phyloP scores from a whole-genome alignment of 208 protist species.

The Lotmaria passim region DNA sequence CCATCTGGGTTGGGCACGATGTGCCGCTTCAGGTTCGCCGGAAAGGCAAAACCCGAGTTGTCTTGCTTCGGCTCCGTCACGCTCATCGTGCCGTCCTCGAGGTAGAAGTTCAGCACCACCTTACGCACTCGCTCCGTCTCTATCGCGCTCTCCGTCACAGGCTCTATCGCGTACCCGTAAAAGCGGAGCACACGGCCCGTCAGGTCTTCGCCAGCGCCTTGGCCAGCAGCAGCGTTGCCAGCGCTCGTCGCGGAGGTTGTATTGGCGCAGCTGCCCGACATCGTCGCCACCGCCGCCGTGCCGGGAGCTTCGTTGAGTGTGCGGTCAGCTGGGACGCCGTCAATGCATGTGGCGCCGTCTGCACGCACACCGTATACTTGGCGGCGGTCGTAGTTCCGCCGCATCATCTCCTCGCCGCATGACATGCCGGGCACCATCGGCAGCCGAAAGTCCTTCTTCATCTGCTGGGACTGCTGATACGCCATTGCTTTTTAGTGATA shows the following conservation, averaged over 20 bases:
- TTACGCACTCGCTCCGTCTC: constrained; percentile 94
- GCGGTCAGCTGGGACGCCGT: constrained; percentile 65
- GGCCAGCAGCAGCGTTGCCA: neutral
- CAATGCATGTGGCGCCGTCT: constrained; percentile 56
- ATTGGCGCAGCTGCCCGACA: constrained; percentile 15
- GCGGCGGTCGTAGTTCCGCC: constrained; percentile 85
- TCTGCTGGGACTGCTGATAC: constrained; percentile 72
- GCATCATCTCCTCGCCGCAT: constrained; percentile 90
- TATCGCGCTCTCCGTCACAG: constrained; percentile 91
- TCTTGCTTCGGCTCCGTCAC: constrained; percentile 92
- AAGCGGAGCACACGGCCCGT: constrained; percentile 93
- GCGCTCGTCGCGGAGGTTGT: neutral
- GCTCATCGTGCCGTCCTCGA: constrained; percentile 97
- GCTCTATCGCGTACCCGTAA: constrained; percentile 95
- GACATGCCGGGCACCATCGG: constrained; percentile 91
- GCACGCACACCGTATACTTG: constrained; percentile 57
- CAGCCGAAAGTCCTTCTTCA: constrained; percentile 91
- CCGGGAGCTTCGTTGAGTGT: constrained; percentile 28
- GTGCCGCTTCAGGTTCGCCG: constrained; percentile 91
- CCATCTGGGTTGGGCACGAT: constrained; percentile 83
- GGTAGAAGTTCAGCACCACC: constrained; percentile 92
- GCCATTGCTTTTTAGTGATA: constrained; percentile 45
- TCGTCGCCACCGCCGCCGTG: constrained; percentile 10
- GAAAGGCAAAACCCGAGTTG: constrained; percentile 96
- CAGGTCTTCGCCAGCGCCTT: constrained; percentile 43